A percentile compares a stretch with the other conserved stretches of the same genome.
Evolutionary conservation across 345 rosid species (phyloP).

Genomic region (Cardiospermum halicacabum): DNA sequence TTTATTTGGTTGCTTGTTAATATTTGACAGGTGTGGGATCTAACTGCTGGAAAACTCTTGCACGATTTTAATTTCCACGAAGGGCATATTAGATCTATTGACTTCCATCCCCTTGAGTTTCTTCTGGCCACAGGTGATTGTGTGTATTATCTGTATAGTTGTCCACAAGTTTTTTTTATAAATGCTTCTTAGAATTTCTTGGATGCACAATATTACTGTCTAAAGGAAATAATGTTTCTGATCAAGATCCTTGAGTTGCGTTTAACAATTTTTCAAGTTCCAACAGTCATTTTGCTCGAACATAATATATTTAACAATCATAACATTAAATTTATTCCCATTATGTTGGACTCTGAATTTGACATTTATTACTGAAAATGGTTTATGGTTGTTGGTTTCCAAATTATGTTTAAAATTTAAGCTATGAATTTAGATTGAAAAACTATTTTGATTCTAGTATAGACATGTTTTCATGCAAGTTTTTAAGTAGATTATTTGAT

Average conservation of each 20-base stretch:
- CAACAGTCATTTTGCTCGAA: neutral
- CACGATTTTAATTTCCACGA: conserved; percentile 96
- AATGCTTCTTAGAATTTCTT: neutral
- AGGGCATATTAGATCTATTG: conserved; percentile 72
- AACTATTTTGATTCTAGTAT: neutral
- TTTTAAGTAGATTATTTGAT: neutral
- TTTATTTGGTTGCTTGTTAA: conserved; percentile 2
- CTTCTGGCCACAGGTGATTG: conserved; percentile 88
- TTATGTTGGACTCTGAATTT: neutral
- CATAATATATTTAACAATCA: neutral
- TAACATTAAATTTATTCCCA: neutral
- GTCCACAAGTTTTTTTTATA: neutral
- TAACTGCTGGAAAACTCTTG: conserved; percentile 96
- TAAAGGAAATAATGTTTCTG: neutral
- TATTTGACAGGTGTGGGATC: conserved; percentile 69
- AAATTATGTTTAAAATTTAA: neutral
- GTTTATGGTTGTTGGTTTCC: conserved; percentile 6
- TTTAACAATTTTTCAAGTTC: neutral
- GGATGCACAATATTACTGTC: neutral
- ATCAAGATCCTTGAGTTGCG: neutral
- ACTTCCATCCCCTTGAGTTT: conserved; percentile 96
- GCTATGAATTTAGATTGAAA: neutral
- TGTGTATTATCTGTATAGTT: conserved; percentile 8
- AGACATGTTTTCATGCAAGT: neutral
- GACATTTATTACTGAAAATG: neutral